A percentile compares a stretch with the other conserved stretches of the same genome.
phyloP scores from a whole-genome alignment of 2,329 filamentous ascomycete species.

The Mycocentrospora acerina region DNA sequence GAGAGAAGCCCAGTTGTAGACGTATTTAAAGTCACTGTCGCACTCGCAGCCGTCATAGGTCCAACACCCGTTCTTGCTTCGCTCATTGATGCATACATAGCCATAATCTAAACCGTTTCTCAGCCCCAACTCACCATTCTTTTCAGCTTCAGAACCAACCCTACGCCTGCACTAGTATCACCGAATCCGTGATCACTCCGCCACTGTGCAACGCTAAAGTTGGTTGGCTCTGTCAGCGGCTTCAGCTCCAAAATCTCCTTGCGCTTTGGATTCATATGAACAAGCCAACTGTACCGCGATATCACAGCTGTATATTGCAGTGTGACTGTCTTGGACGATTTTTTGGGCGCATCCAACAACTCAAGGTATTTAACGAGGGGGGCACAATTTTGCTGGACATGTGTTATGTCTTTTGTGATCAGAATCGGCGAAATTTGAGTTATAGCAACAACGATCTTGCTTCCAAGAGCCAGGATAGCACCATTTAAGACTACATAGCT shows the following conservation, averaged over 20 bases:
- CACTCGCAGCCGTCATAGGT: background rate
- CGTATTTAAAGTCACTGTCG: background rate
- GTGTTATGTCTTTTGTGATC: too few species aligned
- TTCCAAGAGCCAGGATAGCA: too few species aligned
- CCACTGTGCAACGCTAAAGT: slow-evolving; percentile 32
- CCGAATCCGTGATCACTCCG: slow-evolving; percentile 31
- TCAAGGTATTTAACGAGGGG: too few species aligned
- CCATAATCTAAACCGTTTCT: slow-evolving; percentile 1
- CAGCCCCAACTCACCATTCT: slow-evolving; percentile 21
- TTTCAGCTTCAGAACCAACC: slow-evolving; percentile 38
- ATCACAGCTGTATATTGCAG: too few species aligned
- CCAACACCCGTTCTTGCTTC: background rate
- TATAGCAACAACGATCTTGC: too few species aligned
- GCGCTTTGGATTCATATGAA: slow-evolving; percentile 32
- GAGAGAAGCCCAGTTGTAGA: slow-evolving; percentile 6
- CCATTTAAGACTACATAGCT: too few species aligned
- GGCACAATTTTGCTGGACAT: too few species aligned
- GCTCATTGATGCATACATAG: slow-evolving; percentile 5
- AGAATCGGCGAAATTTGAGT: too few species aligned
- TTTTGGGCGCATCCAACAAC: too few species aligned
- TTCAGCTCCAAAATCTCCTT: slow-evolving; percentile 22
- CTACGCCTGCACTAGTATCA: slow-evolving; percentile 32
- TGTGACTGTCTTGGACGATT: too few species aligned
- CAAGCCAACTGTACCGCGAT: slow-evolving; percentile 36
- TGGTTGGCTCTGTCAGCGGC: slow-evolving; percentile 25